Evolutionary conservation across 495 filamentous ascomycete species (phyloP), one percentile per base, ranked within the genome.

Genomic region (Podospora pseudoanserina): DNA sequence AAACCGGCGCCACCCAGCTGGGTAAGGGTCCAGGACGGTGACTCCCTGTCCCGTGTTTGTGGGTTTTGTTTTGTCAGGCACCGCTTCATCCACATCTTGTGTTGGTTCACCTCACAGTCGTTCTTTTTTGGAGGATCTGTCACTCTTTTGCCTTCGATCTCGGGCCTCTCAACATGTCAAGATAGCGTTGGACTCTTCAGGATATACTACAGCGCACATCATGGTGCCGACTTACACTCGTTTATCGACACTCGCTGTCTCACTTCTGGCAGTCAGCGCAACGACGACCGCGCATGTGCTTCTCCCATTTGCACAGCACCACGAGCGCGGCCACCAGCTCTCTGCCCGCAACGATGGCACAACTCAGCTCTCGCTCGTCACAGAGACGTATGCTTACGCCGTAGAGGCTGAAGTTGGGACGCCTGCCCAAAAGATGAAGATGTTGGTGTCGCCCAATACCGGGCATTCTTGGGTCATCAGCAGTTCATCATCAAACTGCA

Each of bases 401-500:
- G 83, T 86, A 65, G 88, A 89, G 66, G 75, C 89, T 66, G 83
- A 79, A 15, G 72, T 92, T 62, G 90, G 90, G 28, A 90, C 89
- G 6, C 89, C 89, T 4, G 68, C 77, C 5, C 90, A 92, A 71
- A 74, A 71, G 6, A 63, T 92, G 23, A 78, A 79, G 11, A 69
- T 92, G 64, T 80, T 87, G 66, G 78, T 92, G 65, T 88, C 91
- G 72, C 88, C 89, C 5, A 88, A 88, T 15, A 89, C 87, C 67
- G 89, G 88, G 60, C 89, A 94, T 78, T 78, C 94, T 5, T 96
- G 92, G 92, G 81, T 86, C 19, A 90, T 89, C 70, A 80, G 85
- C 19, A 79, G 16, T 11, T 15, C 30, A 27, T 4, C 15, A 5
- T 53, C 27, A 6, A 4, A 3, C 4, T 63, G 61, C n/a, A 11